Evolutionary conservation across 2,329 filamentous ascomycete genomes (phyloP).

Genomic region (Diplocarpon rosae): DNA sequence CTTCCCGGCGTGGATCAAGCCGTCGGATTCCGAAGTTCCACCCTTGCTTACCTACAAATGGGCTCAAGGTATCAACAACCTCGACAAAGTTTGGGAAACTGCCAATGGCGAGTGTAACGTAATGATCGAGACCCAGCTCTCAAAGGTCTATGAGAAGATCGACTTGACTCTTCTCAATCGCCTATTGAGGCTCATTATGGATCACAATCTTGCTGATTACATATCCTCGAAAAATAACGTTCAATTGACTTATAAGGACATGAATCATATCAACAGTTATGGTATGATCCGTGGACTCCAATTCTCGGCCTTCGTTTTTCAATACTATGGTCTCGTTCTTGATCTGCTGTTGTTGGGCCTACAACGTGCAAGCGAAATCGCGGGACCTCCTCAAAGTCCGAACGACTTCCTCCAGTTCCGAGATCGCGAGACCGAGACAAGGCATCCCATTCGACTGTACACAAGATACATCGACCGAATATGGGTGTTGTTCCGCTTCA

Average conservation of each 20-base stretch:
- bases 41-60: slow-evolving; percentile 94
- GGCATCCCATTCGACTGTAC: slow-evolving; percentile 94
- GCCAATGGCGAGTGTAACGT: slow-evolving; percentile 95
- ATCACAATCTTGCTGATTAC: slow-evolving; percentile 97
- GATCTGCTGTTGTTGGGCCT: slow-evolving; percentile 85
- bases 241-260: slow-evolving; percentile 97
- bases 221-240: slow-evolving; percentile 99
- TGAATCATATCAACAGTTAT: slow-evolving; percentile 99
- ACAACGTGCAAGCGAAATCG: slow-evolving; percentile 95
- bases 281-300: slow-evolving; percentile 96
- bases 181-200: slow-evolving; percentile 90
- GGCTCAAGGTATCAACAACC: slow-evolving; percentile 98
- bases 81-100: slow-evolving; percentile 89
- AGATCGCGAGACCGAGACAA: slow-evolving; percentile 81
- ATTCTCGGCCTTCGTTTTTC: slow-evolving; percentile 97
- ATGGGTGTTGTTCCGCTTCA: slow-evolving; percentile 94
- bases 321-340: slow-evolving; percentile 93
- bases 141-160: slow-evolving; percentile 99
- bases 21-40: slow-evolving; percentile 93
- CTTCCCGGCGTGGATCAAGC: slow-evolving; percentile 98
- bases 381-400: slow-evolving; percentile 81
- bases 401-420: slow-evolving; percentile 98
- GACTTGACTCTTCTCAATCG: slow-evolving; percentile 93
- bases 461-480: slow-evolving; percentile 97
- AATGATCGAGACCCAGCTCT: slow-evolving; percentile 94